Percentiles rank a stretch among this genome's conserved stretches.
Conservation (phyloP, 495 filamentous ascomycete species). For the Tetracladium setigerum region DNA sequence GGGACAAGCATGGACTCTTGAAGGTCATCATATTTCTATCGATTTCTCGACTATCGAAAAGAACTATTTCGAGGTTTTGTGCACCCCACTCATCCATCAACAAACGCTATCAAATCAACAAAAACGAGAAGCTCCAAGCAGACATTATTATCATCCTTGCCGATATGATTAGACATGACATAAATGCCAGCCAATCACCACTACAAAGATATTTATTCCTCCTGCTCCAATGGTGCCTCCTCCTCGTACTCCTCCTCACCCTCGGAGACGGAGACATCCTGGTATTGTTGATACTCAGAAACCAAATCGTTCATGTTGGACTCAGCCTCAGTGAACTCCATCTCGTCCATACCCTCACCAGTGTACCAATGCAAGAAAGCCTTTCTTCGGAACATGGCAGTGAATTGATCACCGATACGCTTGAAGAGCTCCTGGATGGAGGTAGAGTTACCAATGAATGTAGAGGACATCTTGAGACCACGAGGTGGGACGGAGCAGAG, state of each 20-base stretch:
- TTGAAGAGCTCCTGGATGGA: conserved; percentile 99
- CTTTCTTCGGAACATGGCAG: conserved; percentile 99
- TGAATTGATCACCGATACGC: conserved; percentile 99
- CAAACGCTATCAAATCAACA: conserved; percentile 16
- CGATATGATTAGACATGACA: conserved; percentile 13
- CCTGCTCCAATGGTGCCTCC: conserved; percentile 42
- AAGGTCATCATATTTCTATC: not conserved
- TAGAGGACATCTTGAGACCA: conserved; percentile 98
- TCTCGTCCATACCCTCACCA: conserved; percentile 99
- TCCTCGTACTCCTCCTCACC: conserved; percentile 61
- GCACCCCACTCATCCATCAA: conserved; percentile 10
- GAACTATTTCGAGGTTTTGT: conserved; percentile 19
- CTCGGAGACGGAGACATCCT: conserved; percentile 85
- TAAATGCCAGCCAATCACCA: conserved; percentile 1
- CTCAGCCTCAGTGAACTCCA: conserved; percentile 99
- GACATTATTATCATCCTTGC: conserved; percentile 13
- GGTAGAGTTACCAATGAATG: conserved; percentile 98
- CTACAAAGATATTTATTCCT: conserved; percentile 32
- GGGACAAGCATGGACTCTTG: too few species aligned
- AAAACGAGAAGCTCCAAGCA: conserved; percentile 7
- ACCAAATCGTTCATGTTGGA: conserved; percentile 99
- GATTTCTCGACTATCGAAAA: conserved; percentile 12
- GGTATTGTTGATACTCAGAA: conserved; percentile 99
- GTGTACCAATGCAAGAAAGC: conserved; percentile 99
- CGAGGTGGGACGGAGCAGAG: conserved; percentile 98